A percentile compares a stretch with the other conserved stretches of the same genome.
phyloP scores from a whole-genome alignment of 305 asterid species.

The Solanum hybrid region DNA sequence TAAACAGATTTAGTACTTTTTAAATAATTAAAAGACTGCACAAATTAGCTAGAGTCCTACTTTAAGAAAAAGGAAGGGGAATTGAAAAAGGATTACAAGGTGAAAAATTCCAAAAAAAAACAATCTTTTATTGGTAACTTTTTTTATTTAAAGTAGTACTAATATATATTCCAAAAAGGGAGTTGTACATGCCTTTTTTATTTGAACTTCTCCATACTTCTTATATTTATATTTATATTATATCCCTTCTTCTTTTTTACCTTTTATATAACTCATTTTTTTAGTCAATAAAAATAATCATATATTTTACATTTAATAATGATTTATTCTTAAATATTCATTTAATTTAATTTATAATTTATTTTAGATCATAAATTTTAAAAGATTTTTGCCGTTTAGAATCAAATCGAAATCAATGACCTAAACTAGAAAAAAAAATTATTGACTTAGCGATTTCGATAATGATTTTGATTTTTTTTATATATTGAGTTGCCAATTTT shows the following conservation, averaged over 20 bases:
- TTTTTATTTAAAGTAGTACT: background rate
- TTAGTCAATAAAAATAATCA: background rate
- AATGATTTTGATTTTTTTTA: background rate
- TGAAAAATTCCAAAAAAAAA: no score
- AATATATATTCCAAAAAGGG: background rate
- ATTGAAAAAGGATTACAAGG: background rate
- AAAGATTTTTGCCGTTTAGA: background rate
- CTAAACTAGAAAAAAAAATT: background rate
- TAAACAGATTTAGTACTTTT: background rate
- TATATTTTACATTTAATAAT: no score
- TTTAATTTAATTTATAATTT: background rate
- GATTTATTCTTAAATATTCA: no score
- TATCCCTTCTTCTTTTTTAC: background rate
- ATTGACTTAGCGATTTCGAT: background rate
- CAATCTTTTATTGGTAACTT: background rate
- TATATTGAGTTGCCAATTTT: background rate
- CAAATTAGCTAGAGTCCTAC: background rate
- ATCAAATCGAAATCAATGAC: background rate
- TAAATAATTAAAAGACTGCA: background rate
- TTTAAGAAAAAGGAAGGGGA: background rate
- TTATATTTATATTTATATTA: background rate
- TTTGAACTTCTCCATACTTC: background rate
- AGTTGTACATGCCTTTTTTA: background rate
- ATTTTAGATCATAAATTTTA: background rate
- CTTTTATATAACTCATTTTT: background rate